A percentile compares a stretch with the other conserved stretches of the same genome.
phyloP scores from a whole-genome alignment of 805 yeast species.

The Yarrowia porcina region DNA sequence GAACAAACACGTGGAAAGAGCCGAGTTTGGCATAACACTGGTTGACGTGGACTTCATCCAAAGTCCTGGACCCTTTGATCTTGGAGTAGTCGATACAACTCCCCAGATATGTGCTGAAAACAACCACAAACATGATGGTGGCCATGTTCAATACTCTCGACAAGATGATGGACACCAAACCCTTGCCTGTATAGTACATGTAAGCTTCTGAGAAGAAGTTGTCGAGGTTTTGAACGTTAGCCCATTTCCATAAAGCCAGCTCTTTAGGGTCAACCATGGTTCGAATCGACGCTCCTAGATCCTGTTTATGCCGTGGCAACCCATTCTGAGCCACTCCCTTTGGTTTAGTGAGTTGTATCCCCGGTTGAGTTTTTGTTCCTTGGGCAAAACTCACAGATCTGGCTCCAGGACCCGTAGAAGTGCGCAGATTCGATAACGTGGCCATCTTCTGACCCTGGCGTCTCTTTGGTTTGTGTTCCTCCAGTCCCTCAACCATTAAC shows the following conservation, averaged over 20 bases:
- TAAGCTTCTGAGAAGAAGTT: slow-evolving; percentile 78
- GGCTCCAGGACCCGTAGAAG: not conserved
- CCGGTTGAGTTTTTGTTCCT: not conserved
- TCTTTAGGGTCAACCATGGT: slow-evolving; percentile 20
- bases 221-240: slow-evolving; percentile 90
- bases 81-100: slow-evolving; percentile 72
- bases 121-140: slow-evolving; percentile 75
- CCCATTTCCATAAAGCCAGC: slow-evolving; percentile 91
- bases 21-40: slow-evolving; percentile 50
- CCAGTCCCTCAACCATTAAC: not conserved
- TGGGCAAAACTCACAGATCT: slow-evolving; percentile 13
- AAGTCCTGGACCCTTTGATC: slow-evolving; percentile 33
- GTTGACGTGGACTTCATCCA: slow-evolving; percentile 45
- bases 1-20: slow-evolving; percentile 52
- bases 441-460: not conserved
- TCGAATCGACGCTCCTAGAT: slow-evolving; percentile 4
- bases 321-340: not conserved
- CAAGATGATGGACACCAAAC: slow-evolving; percentile 72
- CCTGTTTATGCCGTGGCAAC: slow-evolving; percentile 7
- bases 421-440: not conserved
- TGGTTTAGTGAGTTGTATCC: not conserved
- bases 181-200: slow-evolving; percentile 79
- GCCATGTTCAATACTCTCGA: slow-evolving; percentile 62
- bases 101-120: slow-evolving; percentile 71
- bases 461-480: not conserved